Conservation (phyloP, 2,329 filamentous ascomycete genomes). For the Aureobasidium sp. region DNA sequence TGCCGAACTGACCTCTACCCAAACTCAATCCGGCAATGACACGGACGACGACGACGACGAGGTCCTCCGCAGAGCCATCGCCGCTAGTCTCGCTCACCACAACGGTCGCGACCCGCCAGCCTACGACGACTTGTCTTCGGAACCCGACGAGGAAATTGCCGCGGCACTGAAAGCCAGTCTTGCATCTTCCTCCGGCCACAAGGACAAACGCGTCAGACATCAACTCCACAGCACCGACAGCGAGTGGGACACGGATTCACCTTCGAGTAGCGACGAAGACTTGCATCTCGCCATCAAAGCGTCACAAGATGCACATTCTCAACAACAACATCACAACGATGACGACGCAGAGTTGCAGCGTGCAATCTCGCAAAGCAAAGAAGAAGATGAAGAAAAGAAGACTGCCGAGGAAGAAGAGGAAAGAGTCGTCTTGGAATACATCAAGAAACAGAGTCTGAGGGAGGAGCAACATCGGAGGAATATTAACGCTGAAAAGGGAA, state of each 20-base stretch:
- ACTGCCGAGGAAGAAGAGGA: constrained; percentile 51
- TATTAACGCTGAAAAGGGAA: constrained; percentile 25
- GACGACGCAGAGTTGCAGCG: constrained; percentile 28
- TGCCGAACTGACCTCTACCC: constrained; percentile 42
- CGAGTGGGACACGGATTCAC: neutral
- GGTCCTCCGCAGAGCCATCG: constrained; percentile 42
- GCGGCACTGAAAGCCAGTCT: constrained; percentile 32
- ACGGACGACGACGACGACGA: constrained; percentile 31
- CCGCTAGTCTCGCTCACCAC: constrained; percentile 40
- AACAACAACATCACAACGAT: constrained; percentile 26
- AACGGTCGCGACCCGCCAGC: neutral
- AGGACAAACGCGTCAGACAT: constrained; percentile 1
- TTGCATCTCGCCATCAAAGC: constrained; percentile 6
- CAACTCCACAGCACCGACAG: neutral
- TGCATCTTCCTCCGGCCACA: constrained; percentile 6
- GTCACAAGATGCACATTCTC: neutral
- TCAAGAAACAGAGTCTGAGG: constrained; percentile 67
- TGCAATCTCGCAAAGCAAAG: constrained; percentile 26
- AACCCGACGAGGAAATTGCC: constrained; percentile 27
- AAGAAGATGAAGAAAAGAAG: constrained; percentile 29
- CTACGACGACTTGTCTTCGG: neutral
- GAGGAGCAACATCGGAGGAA: constrained; percentile 51
- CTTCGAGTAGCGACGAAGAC: constrained; percentile 24
- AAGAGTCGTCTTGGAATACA: constrained; percentile 66
- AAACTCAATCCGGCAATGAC: neutral